Base-by-base conservation (phyloP, 192 early-diverging fungal genomes). In the Podochytrium sp. region DNA sequence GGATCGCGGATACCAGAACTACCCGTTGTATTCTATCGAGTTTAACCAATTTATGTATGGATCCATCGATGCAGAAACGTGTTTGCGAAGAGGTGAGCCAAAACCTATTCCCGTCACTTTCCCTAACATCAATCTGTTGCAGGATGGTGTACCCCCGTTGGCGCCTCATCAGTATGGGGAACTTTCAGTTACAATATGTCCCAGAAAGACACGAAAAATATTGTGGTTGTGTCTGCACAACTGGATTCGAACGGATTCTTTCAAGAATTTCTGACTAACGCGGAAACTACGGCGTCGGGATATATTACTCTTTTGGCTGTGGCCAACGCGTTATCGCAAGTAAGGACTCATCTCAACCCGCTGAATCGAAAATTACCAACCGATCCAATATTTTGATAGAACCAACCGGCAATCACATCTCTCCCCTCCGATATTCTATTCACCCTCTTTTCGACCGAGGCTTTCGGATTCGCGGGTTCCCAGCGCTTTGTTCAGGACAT, bases 401-500 rank as follows among this genome's bases (percentile, higher is more conserved):
- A 61, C 49, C 53, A 70, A 43, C 37, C 57, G 67, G 50, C 51
- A 16, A 55, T 88, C 4, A 65, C 75, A 12, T 32, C 74, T 2
- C 78, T 92, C 53, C 75, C 78, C 41, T 91, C 91, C 59, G 86
- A 93, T 71, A 88, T 95, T 29, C 18, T 95, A 32, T 95, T 91
- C 77, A 92, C 90, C 14, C 76, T 86, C 18, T 95, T 95, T 70
- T 82, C 84, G 25, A 88, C 82, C 16, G 93, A 95, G 76, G 58
- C 87, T 32, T 95, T 88, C 85, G 91, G 86, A 34, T 91, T 86
- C 74, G 83, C 89, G 40, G 93, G 93, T n/a, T 95, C 93, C 2
- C 85, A 92, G 72, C 78, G 92, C 38, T 95, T 95, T 77, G 91
- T 93, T 2, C 56, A 92, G 38, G 92, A 94, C 71, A 87, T 95